A percentile compares a stretch with the other conserved stretches of the same genome.
phyloP scores from a whole-genome alignment of 208 protist genomes.

The Tritrichomonas foetus region DNA sequence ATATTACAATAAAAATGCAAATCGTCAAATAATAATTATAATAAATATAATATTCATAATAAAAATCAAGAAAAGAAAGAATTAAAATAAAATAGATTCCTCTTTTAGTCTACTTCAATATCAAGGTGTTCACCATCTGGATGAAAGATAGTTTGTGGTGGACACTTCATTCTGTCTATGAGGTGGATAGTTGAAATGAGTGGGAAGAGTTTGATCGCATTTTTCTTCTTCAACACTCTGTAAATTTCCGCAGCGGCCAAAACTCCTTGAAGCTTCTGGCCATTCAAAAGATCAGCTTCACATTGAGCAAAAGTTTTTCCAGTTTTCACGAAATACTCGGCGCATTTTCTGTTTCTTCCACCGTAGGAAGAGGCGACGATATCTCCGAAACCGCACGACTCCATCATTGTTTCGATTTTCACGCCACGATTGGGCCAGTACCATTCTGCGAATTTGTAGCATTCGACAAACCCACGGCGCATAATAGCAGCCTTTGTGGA shows the following conservation, averaged over 20 bases:
- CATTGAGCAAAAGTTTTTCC: constrained; percentile 55
- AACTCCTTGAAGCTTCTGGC: constrained; percentile 65
- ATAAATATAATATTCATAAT: too few relatives aligned
- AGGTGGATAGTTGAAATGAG: not conserved
- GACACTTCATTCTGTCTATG: not conserved
- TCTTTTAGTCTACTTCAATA: too few relatives aligned
- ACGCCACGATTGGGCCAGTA: not conserved
- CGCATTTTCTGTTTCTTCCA: constrained; percentile 60
- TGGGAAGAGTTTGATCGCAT: not conserved
- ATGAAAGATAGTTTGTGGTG: not conserved
- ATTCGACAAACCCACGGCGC: constrained; percentile 49
- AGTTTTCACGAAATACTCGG: constrained; percentile 56
- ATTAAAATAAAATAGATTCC: too few relatives aligned
- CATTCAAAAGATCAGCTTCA: constrained; percentile 59
- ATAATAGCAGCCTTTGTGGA: constrained; percentile 55
- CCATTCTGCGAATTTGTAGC: not conserved
- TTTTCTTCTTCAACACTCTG: not conserved
- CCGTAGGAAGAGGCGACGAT: constrained; percentile 57
- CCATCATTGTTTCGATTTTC: constrained; percentile 46
- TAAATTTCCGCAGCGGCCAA: constrained; percentile 58
- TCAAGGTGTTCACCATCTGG: not conserved
- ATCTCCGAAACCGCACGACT: constrained; percentile 52
- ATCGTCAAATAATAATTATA: too few relatives aligned
- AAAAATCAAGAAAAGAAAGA: too few relatives aligned
- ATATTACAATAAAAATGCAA: too few relatives aligned